These are phyloP conservation scores for Phalaenopsis aphrodite DNA, from an alignment of 106 monocot genomes.

Conservation along the genomic window DNA sequence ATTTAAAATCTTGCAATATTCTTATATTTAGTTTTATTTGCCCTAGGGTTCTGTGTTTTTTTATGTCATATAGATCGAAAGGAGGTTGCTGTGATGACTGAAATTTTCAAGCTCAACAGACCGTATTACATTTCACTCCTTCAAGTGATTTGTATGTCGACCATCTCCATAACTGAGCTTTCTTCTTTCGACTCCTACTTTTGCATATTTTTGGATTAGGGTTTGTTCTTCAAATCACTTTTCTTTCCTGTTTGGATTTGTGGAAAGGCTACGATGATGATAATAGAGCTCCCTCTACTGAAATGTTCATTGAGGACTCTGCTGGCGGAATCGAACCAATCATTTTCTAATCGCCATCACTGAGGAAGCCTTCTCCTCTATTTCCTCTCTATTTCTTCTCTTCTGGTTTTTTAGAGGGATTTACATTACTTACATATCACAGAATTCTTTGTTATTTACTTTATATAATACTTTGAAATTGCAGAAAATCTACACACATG, in stretches of 20 bases:
- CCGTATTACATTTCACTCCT: constrained; percentile 45
- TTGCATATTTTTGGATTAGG: not conserved
- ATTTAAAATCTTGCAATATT: too few relatives aligned
- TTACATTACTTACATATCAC: too few relatives aligned
- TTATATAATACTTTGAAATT: too few relatives aligned
- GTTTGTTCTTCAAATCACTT: not conserved
- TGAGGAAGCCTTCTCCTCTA: constrained; percentile 7
- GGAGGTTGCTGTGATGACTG: constrained; percentile 39
- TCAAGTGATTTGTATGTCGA: constrained; percentile 59
- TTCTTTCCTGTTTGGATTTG: not conserved
- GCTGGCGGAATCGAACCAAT: constrained; percentile 33
- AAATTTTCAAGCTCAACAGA: constrained; percentile 72
- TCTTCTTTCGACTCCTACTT: not conserved
- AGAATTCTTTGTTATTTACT: too few relatives aligned
- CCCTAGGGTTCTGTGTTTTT: not conserved
- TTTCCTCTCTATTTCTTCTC: too few relatives aligned
- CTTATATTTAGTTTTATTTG: too few relatives aligned
- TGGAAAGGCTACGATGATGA: constrained; percentile 11
- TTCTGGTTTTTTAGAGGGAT: too few relatives aligned
- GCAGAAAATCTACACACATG: too few relatives aligned
- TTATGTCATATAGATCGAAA: not conserved
- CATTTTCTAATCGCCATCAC: constrained; percentile 11
- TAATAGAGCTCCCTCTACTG: constrained; percentile 34
- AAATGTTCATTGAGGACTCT: constrained; percentile 15
- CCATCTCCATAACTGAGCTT: constrained; percentile 68